These are phyloP conservation scores for Hypoxylon sp. DNA, from an alignment of 2,329 filamentous ascomycete genomes.

Conservation along the genomic window DNA sequence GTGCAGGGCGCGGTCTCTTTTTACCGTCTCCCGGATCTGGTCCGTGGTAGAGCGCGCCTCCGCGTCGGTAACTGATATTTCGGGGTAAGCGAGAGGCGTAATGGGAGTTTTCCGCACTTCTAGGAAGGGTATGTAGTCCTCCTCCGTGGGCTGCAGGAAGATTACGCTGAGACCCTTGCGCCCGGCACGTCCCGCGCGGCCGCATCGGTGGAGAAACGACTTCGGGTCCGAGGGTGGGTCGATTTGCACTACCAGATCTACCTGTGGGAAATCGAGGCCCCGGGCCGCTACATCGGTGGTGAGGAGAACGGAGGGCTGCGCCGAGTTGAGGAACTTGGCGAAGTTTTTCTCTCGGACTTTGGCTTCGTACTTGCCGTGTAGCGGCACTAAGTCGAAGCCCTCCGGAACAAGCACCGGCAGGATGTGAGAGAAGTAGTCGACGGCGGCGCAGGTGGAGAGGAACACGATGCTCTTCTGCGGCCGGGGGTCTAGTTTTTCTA, in stretches of 20 bases:
- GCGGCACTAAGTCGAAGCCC: constrained; percentile 78
- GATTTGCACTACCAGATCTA: constrained; percentile 91
- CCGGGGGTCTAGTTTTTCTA: constrained; percentile 77
- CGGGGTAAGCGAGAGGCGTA: constrained; percentile 70
- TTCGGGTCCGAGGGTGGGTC: constrained; percentile 90
- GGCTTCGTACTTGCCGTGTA: constrained; percentile 93
- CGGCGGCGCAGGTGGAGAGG: constrained; percentile 91
- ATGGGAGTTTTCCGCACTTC: constrained; percentile 91
- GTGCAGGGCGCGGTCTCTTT: constrained; percentile 72
- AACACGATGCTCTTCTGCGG: constrained; percentile 93
- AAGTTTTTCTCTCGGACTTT: constrained; percentile 93
- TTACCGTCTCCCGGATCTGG: constrained; percentile 72
- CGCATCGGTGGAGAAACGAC: constrained; percentile 93
- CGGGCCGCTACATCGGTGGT: constrained; percentile 94
- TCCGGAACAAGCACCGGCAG: constrained; percentile 80
- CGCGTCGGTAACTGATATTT: constrained; percentile 69
- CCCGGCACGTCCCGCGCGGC: constrained; percentile 90
- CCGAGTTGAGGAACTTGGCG: constrained; percentile 80
- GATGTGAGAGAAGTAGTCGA: constrained; percentile 92
- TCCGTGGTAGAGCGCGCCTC: constrained; percentile 72
- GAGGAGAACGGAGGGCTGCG: constrained; percentile 83
- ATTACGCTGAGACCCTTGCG: constrained; percentile 87
- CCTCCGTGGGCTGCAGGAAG: constrained; percentile 86
- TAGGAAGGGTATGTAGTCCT: constrained; percentile 91
- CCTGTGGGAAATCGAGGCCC: constrained; percentile 91